Conservation (phyloP, 371 early-diverging fungal species). For the Chytridiales sp. region DNA sequence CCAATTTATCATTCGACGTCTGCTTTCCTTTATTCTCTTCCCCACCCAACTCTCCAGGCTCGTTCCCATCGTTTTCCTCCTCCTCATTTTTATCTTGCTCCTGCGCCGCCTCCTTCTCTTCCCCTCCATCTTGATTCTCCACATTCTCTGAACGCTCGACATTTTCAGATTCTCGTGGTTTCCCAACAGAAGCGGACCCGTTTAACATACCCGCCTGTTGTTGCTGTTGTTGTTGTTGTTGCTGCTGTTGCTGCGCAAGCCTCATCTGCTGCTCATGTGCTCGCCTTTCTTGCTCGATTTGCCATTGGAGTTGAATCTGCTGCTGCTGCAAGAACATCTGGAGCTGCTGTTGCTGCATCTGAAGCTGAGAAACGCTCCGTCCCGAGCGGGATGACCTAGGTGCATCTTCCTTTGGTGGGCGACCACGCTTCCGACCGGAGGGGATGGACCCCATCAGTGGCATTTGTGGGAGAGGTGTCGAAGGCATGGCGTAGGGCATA, state of each 20-base stretch:
- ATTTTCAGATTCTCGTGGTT: too few species aligned
- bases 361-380: background rate
- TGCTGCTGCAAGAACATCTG: constrained; percentile 13
- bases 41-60: too few species aligned
- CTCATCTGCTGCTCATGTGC: constrained; percentile 10
- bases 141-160: too few species aligned
- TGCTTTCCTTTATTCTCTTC: too few species aligned
- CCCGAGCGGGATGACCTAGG: background rate
- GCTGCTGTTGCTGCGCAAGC: background rate
- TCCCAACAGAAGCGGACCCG: background rate
- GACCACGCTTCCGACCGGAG: constrained; percentile 7
- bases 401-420: constrained; percentile 14
- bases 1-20: too few species aligned
- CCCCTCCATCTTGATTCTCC: too few species aligned
- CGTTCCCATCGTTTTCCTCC: too few species aligned
- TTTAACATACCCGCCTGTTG: constrained; percentile 7
- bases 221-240: background rate
- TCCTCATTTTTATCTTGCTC: too few species aligned
- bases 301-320: too few species aligned
- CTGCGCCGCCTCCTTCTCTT: too few species aligned
- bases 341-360: constrained; percentile 13
- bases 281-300: too few species aligned
- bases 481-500: background rate
- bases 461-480: background rate
- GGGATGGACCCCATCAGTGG: too few species aligned